Percentiles rank a stretch among this genome's conserved stretches.
These are phyloP conservation scores for Monosporascus cannonballus DNA, from an alignment of 2,329 filamentous ascomycete genomes.

Conservation along the genomic window DNA sequence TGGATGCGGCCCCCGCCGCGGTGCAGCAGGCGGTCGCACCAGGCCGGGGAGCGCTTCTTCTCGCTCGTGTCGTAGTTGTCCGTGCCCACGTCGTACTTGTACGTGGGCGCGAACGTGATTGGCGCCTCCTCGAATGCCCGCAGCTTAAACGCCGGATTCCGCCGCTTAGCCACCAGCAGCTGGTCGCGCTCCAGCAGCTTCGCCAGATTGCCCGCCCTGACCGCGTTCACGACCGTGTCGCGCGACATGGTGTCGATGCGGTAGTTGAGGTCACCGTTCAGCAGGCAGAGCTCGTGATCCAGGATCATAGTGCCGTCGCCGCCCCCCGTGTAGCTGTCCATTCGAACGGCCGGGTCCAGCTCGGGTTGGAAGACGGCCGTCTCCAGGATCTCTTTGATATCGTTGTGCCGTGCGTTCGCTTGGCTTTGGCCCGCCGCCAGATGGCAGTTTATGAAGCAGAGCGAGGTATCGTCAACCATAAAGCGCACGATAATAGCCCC, in stretches of 20 bases:
- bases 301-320: conserved; percentile 92
- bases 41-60: conserved; percentile 88
- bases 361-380: conserved; percentile 67
- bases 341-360: conserved; percentile 57
- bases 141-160: conserved; percentile 84
- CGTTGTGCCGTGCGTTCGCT: conserved; percentile 85
- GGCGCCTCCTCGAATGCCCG: conserved; percentile 85
- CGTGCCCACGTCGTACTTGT: conserved; percentile 96
- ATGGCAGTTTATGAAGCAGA: conserved; percentile 98
- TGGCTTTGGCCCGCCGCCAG: conserved; percentile 89
- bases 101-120: conserved; percentile 90
- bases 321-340: conserved; percentile 81
- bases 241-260: conserved; percentile 96
- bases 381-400: conserved; percentile 86
- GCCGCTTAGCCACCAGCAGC: conserved; percentile 78
- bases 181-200: conserved; percentile 94
- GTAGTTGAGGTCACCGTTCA: conserved; percentile 97
- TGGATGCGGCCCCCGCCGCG: conserved; percentile 75
- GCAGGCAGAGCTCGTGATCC: conserved; percentile 93
- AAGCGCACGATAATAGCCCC: conserved; percentile 91
- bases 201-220: conserved; percentile 71
- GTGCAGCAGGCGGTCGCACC: conserved; percentile 93
- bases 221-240: conserved; percentile 81
- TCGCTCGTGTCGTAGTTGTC: conserved; percentile 93
- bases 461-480: conserved; percentile 82